Percentiles rank a stretch among this genome's conserved stretches.
Conservation (phyloP, 352 stramenopile genomes). For the Peronosclerospora sorghi region DNA sequence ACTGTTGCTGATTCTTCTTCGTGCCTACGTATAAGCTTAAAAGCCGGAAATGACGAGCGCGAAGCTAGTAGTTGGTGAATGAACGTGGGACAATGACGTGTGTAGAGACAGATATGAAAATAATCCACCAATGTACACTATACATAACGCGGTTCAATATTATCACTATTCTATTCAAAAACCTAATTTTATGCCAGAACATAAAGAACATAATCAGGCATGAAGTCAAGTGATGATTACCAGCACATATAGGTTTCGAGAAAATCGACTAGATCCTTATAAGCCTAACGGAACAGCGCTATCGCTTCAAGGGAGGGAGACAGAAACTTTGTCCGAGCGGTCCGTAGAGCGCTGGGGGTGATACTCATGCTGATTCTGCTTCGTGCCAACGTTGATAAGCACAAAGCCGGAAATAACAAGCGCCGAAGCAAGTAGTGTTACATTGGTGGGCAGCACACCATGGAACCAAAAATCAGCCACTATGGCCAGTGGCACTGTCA, state of each 20-base stretch:
- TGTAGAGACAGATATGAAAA: background rate
- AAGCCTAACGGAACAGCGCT: slow-evolving; percentile 2
- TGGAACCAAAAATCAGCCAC: slow-evolving; percentile 77
- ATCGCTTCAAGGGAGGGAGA: slow-evolving; percentile 4
- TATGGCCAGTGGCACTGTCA: slow-evolving; percentile 94
- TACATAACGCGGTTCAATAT: no score
- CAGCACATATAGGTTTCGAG: no score
- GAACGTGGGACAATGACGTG: background rate
- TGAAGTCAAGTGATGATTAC: no score
- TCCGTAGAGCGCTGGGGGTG: slow-evolving; percentile 28
- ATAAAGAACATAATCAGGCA: no score
- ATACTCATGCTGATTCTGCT: slow-evolving; percentile 53
- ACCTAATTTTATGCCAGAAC: no score
- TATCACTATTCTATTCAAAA: no score
- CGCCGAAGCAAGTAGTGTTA: slow-evolving; percentile 51
- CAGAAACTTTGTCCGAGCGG: slow-evolving; percentile 9
- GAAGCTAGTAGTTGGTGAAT: slow-evolving; percentile 26
- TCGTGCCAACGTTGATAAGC: slow-evolving; percentile 50
- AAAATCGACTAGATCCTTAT: no score
- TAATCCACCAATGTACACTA: background rate
- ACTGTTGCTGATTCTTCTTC: no score
- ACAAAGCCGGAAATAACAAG: slow-evolving; percentile 70
- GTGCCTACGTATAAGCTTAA: no score
- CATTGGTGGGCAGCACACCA: slow-evolving; percentile 27
- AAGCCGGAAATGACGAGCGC: no score